A percentile compares a stretch with the other conserved stretches of the same genome.
phyloP scores from a whole-genome alignment of 345 rosid genomes.

The Gossypium mustelinum region DNA sequence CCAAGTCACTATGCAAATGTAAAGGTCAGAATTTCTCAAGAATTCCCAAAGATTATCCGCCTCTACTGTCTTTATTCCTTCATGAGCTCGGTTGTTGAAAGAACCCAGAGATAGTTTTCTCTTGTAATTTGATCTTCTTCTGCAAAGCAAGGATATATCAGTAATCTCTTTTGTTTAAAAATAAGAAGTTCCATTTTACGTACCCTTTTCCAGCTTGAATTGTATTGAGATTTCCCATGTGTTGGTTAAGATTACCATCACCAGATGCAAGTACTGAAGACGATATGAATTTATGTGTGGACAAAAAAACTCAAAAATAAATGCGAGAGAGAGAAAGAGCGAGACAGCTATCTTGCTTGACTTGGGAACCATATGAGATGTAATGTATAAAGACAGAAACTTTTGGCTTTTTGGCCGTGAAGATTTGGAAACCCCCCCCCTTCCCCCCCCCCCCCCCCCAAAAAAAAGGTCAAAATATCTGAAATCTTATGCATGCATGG shows the following conservation, averaged over 20 bases:
- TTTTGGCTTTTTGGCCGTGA: neutral
- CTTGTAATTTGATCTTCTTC: constrained; percentile 19
- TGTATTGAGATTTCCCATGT: constrained; percentile 32
- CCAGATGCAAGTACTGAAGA: neutral
- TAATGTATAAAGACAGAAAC: neutral
- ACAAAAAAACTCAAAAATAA: neutral
- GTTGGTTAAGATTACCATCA: neutral
- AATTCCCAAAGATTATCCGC: constrained; percentile 39
- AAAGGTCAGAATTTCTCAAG: constrained; percentile 45
- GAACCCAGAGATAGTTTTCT: constrained; percentile 24
- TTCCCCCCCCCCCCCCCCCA: no score
- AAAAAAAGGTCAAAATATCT: neutral
- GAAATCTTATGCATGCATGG: neutral
- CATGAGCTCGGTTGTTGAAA: constrained; percentile 16
- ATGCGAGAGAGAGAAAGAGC: neutral
- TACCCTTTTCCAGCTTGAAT: constrained; percentile 22
- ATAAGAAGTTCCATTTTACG: neutral
- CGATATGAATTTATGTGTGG: no score
- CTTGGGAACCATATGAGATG: neutral
- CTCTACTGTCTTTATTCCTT: constrained; percentile 53
- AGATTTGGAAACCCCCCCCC: neutral
- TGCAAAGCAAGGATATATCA: neutral
- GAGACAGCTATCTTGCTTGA: neutral
- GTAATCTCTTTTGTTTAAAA: neutral
- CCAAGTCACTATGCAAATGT: constrained; percentile 69